These are phyloP conservation scores for Ophiostoma perfectum DNA, from an alignment of 2,329 filamentous ascomycete genomes.

Conservation along the genomic window DNA sequence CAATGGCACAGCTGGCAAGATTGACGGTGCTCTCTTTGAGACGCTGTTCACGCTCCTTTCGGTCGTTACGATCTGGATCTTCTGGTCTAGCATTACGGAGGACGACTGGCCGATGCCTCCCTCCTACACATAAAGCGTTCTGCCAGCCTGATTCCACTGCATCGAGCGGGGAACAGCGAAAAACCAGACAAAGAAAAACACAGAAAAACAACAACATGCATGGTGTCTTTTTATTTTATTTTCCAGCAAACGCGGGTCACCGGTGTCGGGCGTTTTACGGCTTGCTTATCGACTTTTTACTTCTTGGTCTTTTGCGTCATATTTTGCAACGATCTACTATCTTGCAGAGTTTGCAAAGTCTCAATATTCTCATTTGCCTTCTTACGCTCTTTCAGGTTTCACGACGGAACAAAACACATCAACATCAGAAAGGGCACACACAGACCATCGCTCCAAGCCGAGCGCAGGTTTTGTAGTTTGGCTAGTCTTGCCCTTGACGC, in stretches of 20 bases:
- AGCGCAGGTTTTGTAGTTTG: no score
- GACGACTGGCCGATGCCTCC: conserved; percentile 81
- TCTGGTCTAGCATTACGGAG: conserved; percentile 99
- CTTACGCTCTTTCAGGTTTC: conserved; percentile 8
- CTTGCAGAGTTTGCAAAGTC: conserved; percentile 1
- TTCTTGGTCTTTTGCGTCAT: conserved; percentile 1
- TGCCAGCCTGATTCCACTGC: not conserved
- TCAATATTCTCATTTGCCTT: conserved; percentile 4
- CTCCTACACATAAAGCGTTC: conserved; percentile 28
- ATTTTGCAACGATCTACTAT: not conserved
- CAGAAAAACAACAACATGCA: conserved; percentile 9
- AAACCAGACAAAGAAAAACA: not conserved
- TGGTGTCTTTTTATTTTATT: not conserved
- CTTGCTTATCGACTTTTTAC: not conserved
- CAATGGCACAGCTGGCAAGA: conserved; percentile 72
- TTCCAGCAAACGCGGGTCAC: conserved; percentile 9
- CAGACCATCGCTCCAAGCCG: no score
- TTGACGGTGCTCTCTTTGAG: conserved; percentile 89
- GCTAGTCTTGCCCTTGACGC: no score
- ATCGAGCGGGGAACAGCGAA: not conserved
- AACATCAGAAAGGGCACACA: no score
- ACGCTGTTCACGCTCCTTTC: conserved; percentile 85
- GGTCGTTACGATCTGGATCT: conserved; percentile 80
- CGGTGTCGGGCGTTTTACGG: conserved; percentile 21
- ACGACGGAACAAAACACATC: no score